phyloP scores from a whole-genome alignment of 805 yeast species.

The Nakazawaea holstii region DNA sequence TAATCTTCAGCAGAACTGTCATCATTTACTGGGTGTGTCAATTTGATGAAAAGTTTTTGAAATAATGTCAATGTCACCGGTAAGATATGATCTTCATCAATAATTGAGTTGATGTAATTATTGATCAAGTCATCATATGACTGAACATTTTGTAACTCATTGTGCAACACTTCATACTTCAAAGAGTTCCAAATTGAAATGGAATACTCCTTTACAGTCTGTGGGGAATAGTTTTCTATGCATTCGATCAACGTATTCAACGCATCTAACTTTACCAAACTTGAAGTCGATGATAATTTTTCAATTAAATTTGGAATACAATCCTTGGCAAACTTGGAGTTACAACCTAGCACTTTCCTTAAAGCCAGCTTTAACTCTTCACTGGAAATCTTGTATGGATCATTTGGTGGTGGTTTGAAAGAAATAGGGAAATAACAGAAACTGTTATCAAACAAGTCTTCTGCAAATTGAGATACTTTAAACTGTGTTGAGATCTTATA shows the following conservation, averaged over 20 bases:
- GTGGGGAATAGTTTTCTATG: slow-evolving; percentile 43
- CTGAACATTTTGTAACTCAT: slow-evolving; percentile 37
- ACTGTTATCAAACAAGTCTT: slow-evolving; percentile 77
- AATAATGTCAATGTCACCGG: slow-evolving; percentile 40
- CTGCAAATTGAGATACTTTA: slow-evolving; percentile 36
- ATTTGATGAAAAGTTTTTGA: slow-evolving; percentile 33
- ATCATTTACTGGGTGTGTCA: slow-evolving; percentile 21
- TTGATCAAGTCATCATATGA: slow-evolving; percentile 20
- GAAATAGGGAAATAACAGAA: slow-evolving; percentile 97
- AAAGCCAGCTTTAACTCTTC: slow-evolving; percentile 61
- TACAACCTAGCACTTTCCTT: slow-evolving; percentile 57
- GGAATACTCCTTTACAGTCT: slow-evolving; percentile 57
- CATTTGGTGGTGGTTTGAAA: slow-evolving; percentile 86
- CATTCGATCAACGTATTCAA: slow-evolving; percentile 57
- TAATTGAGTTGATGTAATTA: slow-evolving; percentile 26
- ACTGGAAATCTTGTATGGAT: slow-evolving; percentile 78
- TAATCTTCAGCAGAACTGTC: slow-evolving; percentile 16
- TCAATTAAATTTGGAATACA: slow-evolving; percentile 74
- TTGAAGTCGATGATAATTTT: slow-evolving; percentile 72
- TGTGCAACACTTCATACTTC: slow-evolving; percentile 84
- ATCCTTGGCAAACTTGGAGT: slow-evolving; percentile 60
- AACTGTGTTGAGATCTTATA: slow-evolving; percentile 36
- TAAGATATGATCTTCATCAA: slow-evolving; percentile 27
- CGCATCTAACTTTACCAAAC: slow-evolving; percentile 69
- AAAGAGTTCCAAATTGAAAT: slow-evolving; percentile 78